Evolutionary conservation across 345 rosid species (phyloP).

Genomic region (Salix arbutifolia): DNA sequence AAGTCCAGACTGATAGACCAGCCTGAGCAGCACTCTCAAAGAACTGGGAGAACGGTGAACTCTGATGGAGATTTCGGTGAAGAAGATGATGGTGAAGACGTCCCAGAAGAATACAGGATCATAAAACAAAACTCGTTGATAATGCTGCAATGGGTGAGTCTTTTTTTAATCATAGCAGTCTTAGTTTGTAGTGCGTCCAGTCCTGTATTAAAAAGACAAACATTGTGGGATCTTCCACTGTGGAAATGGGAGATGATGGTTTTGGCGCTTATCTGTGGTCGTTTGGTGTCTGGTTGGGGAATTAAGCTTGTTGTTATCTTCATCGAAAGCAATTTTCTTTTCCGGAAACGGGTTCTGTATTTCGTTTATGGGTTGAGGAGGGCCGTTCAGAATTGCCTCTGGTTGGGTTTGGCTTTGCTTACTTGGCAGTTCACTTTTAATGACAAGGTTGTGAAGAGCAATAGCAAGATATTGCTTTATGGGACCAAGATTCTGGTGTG

Average conservation of each 20-base stretch:
- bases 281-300: conserved; percentile 38
- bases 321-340: conserved; percentile 34
- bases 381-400: conserved; percentile 39
- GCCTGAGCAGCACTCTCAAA: conserved; percentile 21
- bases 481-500: conserved; percentile 41
- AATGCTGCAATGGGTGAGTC: conserved; percentile 31
- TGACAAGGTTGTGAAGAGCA: conserved; percentile 23
- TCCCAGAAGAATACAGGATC: conserved; percentile 27
- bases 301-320: conserved; percentile 36
- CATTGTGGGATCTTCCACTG: conserved; percentile 41
- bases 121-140: conserved; percentile 15
- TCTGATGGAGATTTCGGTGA: conserved; percentile 5
- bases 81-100: conserved; percentile 30
- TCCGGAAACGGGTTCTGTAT: conserved; percentile 43
- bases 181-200: conserved; percentile 30
- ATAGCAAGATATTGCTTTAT: conserved; percentile 33
- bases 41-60: background rate
- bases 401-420: conserved; percentile 40
- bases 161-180: conserved; percentile 26
- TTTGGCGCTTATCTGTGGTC: conserved; percentile 40
- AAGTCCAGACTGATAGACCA: conserved; percentile 50
- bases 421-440: conserved; percentile 34
- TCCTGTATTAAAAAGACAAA: conserved; percentile 22
- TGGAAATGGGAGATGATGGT: conserved; percentile 53
- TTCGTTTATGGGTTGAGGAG: conserved; percentile 50